Evolutionary conservation across 2,329 filamentous ascomycete species (phyloP).

Genomic region (Colletotrichum sp.): DNA sequence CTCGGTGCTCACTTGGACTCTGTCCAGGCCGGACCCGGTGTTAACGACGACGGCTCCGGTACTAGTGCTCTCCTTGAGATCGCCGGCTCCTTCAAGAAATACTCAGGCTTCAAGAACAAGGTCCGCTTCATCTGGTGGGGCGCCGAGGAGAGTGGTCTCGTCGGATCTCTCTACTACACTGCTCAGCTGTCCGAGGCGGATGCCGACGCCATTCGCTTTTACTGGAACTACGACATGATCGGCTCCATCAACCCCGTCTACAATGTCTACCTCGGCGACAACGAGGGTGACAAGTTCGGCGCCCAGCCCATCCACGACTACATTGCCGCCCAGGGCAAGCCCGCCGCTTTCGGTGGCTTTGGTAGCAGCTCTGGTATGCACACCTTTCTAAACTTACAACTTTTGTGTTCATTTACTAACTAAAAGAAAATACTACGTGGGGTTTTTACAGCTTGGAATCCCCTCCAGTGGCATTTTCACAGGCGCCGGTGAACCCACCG

Average conservation of each 20-base stretch:
- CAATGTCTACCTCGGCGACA: conserved; percentile 44
- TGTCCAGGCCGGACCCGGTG: conserved; percentile 42
- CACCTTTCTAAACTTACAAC: rapidly evolving
- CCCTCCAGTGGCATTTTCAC: conserved; percentile 37
- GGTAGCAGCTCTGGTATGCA: conserved; percentile 30
- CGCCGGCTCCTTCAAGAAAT: conserved; percentile 39
- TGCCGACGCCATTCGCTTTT: conserved; percentile 64
- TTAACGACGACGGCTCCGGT: conserved; percentile 48
- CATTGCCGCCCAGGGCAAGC: conserved; percentile 37
- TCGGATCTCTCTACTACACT: conserved; percentile 48
- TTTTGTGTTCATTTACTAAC: too few species aligned
- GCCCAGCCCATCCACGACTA: conserved; percentile 38
- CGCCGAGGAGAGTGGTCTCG: conserved; percentile 48
- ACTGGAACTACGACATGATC: conserved; percentile 78
- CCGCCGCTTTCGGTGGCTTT: conserved; percentile 37
- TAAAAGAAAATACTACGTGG: conserved; percentile 35
- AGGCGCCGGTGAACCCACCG: conserved; percentile 37
- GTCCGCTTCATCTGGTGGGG: conserved; percentile 50
- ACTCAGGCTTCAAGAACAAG: conserved; percentile 45
- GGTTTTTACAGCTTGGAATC: conserved; percentile 40
- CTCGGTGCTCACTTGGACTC: conserved; percentile 47
- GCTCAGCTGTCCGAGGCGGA: conserved; percentile 38
- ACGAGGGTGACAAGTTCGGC: conserved; percentile 38
- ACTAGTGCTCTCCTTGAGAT: conserved; percentile 43
- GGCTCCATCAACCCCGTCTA: conserved; percentile 46